Evolutionary conservation across 768 basidiomycete genomes (phyloP), one percentile per base, ranked within the genome.

Genomic region (Lentinula edodes): DNA sequence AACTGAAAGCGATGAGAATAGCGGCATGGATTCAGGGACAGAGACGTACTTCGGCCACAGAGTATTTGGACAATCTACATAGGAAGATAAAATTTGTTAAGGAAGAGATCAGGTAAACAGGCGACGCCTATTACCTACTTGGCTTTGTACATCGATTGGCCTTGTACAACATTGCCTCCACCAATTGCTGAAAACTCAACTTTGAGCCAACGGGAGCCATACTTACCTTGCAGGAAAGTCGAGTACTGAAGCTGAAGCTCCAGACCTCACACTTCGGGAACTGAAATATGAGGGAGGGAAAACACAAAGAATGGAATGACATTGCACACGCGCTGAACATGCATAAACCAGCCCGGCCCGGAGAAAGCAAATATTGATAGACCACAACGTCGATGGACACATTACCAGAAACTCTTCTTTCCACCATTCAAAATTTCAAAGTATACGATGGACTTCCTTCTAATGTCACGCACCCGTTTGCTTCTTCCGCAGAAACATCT

Each of bases 381-480:
- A 53, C 52, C n/a, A 23, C 9, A 10, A 57, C 13, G 36, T 38
- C 9, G 12, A 59, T 48, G 58, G 48, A 59, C 45, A 38, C 18
- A 50, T 28, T 59, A 46, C 71, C 68, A 38, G 66, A 71, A 60
- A 77, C 76, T 36, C 67, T 83, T 28, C 73, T 81, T 52, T 79
- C 80, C 3, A 75, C 76, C 1, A 66, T 82, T 39, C 78, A 82
- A 65, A 69, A 67, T 54, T 77, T 78, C 65, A 68, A 75, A 64
- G 73, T 72, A 52, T 70, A 76, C 52, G 73, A 76, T 54, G 66
- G 67, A 3, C 69, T 80, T 52, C 72, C 76, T 16, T 65, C 65
- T 34, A 68, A 76, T 65, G 72, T 72, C 3, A 69, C 72, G 6
- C 83, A 84, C 66, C 76, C 80, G 6, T 84, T 83, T 65, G 73